phyloP scores from a whole-genome alignment of 441 rosid species.

The Melastoma candidum region DNA sequence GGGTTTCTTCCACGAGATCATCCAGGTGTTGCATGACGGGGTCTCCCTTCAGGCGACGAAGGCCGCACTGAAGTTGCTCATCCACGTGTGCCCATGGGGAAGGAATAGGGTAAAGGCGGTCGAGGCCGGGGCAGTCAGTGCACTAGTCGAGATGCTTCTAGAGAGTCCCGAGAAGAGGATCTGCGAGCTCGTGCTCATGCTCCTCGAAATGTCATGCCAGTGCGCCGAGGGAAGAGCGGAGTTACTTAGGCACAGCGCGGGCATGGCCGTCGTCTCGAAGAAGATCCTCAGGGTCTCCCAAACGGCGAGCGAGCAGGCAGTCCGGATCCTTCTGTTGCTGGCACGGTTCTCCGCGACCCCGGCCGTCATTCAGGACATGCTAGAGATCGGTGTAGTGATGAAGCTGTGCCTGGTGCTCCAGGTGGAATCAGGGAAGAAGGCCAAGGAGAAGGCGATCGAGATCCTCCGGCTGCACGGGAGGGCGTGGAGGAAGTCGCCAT shows the following conservation, averaged over 20 bases:
- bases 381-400: neutral
- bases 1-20: constrained; percentile 22
- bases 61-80: constrained; percentile 33
- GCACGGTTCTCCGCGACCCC: neutral
- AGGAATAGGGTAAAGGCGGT: constrained; percentile 10
- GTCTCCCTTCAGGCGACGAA: constrained; percentile 30
- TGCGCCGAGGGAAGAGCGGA: neutral
- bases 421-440: neutral
- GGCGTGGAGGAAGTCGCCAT: constrained; percentile 4
- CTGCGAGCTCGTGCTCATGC: neutral
- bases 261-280: constrained; percentile 1
- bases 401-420: neutral
- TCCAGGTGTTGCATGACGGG: constrained; percentile 22
- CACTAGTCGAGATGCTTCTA: constrained; percentile 3
- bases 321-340: too few relatives aligned
- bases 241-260: neutral
- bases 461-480: constrained; percentile 1
- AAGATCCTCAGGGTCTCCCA: constrained; percentile 4
- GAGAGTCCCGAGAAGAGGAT: neutral
- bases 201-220: neutral
- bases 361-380: neutral
- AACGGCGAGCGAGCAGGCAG: neutral
- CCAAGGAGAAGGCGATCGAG: constrained; percentile 3
- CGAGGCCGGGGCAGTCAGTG: neutral
- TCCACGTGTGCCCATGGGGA: constrained; percentile 39